These are phyloP conservation scores for Ogataea ramenticola DNA, from an alignment of 805 yeast genomes.

Conservation along the genomic window DNA sequence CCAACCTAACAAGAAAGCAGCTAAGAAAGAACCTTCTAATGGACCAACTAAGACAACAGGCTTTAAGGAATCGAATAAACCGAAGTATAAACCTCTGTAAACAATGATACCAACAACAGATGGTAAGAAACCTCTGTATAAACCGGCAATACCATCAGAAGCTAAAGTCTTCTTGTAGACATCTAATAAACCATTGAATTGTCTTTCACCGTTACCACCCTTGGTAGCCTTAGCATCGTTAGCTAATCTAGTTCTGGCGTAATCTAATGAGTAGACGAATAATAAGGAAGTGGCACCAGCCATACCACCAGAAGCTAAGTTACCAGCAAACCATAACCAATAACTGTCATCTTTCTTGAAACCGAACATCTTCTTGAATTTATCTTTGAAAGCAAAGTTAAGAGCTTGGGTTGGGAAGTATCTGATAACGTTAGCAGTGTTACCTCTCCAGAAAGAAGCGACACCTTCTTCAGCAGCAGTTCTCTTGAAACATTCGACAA, in stretches of 20 bases:
- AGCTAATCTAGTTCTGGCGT: slow-evolving; percentile 98
- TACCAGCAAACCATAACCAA: slow-evolving; percentile 94
- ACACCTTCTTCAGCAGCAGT: slow-evolving; percentile 92
- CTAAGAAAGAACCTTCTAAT: slow-evolving; percentile 89
- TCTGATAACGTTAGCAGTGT: slow-evolving; percentile 97
- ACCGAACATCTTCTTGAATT: slow-evolving; percentile 92
- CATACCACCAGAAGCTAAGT: slow-evolving; percentile 97
- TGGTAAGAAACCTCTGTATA: slow-evolving; percentile 99
- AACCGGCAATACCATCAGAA: slow-evolving; percentile 96
- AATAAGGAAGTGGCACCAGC: slow-evolving; percentile 95
- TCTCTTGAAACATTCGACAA: slow-evolving; percentile 87
- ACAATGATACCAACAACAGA: slow-evolving; percentile 96
- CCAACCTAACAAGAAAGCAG: slow-evolving; percentile 97
- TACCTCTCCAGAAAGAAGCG: slow-evolving; percentile 97
- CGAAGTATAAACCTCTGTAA: slow-evolving; percentile 99
- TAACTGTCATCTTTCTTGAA: slow-evolving; percentile 94
- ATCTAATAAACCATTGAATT: slow-evolving; percentile 94
- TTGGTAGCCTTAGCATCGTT: slow-evolving; percentile 91
- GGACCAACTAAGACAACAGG: slow-evolving; percentile 93
- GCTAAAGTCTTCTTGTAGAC: slow-evolving; percentile 95
- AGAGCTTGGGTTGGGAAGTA: slow-evolving; percentile 99
- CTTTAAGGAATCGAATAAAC: slow-evolving; percentile 94
- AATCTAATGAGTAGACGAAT: slow-evolving; percentile 94
- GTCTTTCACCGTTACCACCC: slow-evolving; percentile 86
- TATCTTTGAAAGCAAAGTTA: slow-evolving; percentile 97